These are phyloP conservation scores for Oehlia diaphana DNA, from an alignment of 192 early-diverging fungal species.

Conservation along the genomic window DNA sequence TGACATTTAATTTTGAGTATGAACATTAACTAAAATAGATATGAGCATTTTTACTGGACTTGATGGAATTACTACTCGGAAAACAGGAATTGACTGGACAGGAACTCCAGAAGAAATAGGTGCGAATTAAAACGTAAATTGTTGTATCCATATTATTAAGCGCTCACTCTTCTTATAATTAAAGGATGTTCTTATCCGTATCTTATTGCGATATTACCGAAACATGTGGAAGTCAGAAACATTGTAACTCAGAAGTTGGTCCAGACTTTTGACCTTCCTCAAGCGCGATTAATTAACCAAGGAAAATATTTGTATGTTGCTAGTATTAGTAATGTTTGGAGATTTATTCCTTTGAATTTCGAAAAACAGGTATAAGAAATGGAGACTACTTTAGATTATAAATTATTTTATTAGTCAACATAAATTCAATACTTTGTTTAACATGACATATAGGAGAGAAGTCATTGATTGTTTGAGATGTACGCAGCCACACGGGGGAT, in stretches of 20 bases:
- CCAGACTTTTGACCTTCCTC: slow-evolving; percentile 72
- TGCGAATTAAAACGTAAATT: slow-evolving; percentile 13
- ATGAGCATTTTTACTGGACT: slow-evolving; percentile 58
- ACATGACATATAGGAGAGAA: no score
- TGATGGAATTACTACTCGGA: slow-evolving; percentile 57
- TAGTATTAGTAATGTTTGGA: slow-evolving; percentile 68
- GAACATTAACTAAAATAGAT: slow-evolving; percentile 34
- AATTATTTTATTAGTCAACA: no score
- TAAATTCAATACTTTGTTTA: no score
- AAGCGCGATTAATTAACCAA: slow-evolving; percentile 63
- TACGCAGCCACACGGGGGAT: no score
- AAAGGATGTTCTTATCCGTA: slow-evolving; percentile 69
- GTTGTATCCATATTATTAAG: not conserved
- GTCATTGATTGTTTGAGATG: no score
- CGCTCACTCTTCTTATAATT: slow-evolving; percentile 6
- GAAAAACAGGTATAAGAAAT: slow-evolving; percentile 45
- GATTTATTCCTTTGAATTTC: slow-evolving; percentile 63
- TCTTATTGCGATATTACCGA: slow-evolving; percentile 64
- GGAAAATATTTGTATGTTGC: slow-evolving; percentile 77
- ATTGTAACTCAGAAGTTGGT: slow-evolving; percentile 81
- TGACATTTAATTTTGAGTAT: not conserved
- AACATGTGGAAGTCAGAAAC: slow-evolving; percentile 83
- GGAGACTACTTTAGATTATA: not conserved
- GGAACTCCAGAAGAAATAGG: slow-evolving; percentile 62
- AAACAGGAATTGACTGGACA: slow-evolving; percentile 62